phyloP scores from a whole-genome alignment of 108 stramenopile genomes.

The Fragilaria crotonensis region DNA sequence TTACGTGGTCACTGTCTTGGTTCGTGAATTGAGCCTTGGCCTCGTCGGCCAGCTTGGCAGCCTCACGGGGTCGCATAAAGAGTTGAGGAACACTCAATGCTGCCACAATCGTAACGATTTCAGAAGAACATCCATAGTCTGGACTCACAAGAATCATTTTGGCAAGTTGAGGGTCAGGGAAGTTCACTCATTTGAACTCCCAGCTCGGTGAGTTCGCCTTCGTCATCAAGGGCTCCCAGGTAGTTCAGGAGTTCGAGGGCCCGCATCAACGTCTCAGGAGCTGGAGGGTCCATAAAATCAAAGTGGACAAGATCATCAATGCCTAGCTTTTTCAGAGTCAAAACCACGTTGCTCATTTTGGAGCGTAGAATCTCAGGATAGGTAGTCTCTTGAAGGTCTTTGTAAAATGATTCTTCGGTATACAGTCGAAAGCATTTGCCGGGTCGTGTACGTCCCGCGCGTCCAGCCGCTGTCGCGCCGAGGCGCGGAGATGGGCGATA shows the following conservation, averaged over 20 bases:
- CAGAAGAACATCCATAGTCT: slow-evolving; percentile 94
- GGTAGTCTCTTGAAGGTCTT: slow-evolving; percentile 97
- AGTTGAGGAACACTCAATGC: slow-evolving; percentile 93
- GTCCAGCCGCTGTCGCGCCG: slow-evolving; percentile 92
- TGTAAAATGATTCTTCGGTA: slow-evolving; percentile 93
- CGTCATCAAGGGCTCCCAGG: slow-evolving; percentile 96
- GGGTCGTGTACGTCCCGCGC: slow-evolving; percentile 97
- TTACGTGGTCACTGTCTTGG: slow-evolving; percentile 94
- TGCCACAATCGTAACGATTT: slow-evolving; percentile 95
- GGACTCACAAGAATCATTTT: slow-evolving; percentile 92
- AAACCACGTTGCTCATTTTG: slow-evolving; percentile 89
- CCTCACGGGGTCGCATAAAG: slow-evolving; percentile 94
- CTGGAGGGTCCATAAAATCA: slow-evolving; percentile 99
- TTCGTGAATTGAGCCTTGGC: slow-evolving; percentile 98
- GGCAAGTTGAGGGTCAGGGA: slow-evolving; percentile 88
- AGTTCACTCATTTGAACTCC: slow-evolving; percentile 98
- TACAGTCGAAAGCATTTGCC: slow-evolving; percentile 99
- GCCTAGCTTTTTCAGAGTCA: slow-evolving; percentile 95
- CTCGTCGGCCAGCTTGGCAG: slow-evolving; percentile 93
- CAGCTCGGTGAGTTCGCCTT: slow-evolving; percentile 92
- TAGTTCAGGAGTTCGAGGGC: slow-evolving; percentile 97
- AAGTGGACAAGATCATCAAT: slow-evolving; percentile 99
- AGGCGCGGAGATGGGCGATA: slow-evolving; percentile 96
- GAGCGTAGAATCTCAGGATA: slow-evolving; percentile 97
- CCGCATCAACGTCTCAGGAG: slow-evolving; percentile 98